Base-by-base conservation (phyloP, 306 rosid genomes). In the Dryas alaskensis region DNA sequence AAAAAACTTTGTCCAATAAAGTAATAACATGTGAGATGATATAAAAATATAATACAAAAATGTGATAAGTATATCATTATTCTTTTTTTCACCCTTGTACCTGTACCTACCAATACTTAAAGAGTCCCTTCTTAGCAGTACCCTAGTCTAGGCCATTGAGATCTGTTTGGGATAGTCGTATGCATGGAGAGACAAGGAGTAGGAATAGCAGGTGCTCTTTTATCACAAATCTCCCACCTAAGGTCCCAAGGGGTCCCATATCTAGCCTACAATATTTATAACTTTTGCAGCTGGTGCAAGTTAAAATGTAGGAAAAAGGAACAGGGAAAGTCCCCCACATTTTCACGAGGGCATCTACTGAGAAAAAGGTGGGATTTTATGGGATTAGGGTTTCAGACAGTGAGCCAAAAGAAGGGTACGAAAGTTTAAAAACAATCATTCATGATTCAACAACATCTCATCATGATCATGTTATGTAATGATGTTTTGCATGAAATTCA, bases 401-500 rank as follows among this genome's bases (percentile, higher is more conserved):
- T 73, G 78, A 77, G 69, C 79, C 60, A 60, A 70, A 80, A 77
- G 74, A 52, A 31, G 49, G 68, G 19, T 53, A n/a, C 64, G 74
- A 79, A 76, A 81, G 81, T 48, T 78, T 63, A 49, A 37, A 79
- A 72, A 81, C 64, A 69, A 84, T 84, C 73, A 82, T 89, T 77
- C 76, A 74, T 84, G 70, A 80, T 89, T 77, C 76, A 74, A 49
- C 67, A 73, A 39, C 72, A 80, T 78, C 81, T 63, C 71, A 83
- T 88, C 63, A 79, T 77, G 82, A 42, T 51, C 17, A 52, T 45
- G 22, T 6, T 62, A 13, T 31, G 86, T 70, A 86, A 83, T 84
- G 83, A 81, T 80, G 87, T 65, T 70, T 45, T 81, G 83, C 88
- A 75, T 80, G 82, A 85, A 83, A 76, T 83, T 86, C 86, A 81